Evolutionary conservation across 164 flowering plant species (phyloP).

Genomic region (Malania oleifera): DNA sequence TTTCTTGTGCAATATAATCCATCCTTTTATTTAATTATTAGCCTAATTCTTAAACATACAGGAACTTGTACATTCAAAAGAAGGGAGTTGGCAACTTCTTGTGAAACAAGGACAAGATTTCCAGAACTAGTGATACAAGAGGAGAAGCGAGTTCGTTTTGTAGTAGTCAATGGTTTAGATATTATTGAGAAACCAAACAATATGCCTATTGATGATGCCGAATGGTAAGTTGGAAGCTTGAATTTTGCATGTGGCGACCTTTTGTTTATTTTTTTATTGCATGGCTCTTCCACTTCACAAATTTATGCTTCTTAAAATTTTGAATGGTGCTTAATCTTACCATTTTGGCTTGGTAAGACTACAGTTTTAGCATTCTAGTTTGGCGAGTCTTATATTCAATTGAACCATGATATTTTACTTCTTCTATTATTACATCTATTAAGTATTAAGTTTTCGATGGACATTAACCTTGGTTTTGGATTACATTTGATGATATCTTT

Average conservation of each 20-base stretch:
- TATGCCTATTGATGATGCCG: conserved; percentile 67
- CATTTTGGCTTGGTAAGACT: no score
- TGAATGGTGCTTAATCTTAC: no score
- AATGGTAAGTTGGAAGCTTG: conserved; percentile 57
- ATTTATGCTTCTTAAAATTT: neutral
- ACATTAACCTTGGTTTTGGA: no score
- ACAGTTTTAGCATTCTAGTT: no score
- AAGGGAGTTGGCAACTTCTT: conserved; percentile 93
- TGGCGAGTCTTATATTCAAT: no score
- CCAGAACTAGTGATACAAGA: conserved; percentile 97
- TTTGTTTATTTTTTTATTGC: no score
- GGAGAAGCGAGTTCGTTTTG: conserved; percentile 97
- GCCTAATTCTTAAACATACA: conserved; percentile 18
- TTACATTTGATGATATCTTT: no score
- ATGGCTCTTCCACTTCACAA: neutral
- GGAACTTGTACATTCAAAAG: conserved; percentile 73
- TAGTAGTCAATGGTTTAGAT: conserved; percentile 92
- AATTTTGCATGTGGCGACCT: neutral
- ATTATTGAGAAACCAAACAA: conserved; percentile 77
- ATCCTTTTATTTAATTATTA: neutral
- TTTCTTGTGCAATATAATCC: neutral
- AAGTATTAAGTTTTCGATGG: no score
- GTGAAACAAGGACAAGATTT: conserved; percentile 90
- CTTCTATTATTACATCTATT: no score
- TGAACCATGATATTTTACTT: no score